Conservation (phyloP, 23 red algal species). For the Gracilaria gracilis region DNA sequence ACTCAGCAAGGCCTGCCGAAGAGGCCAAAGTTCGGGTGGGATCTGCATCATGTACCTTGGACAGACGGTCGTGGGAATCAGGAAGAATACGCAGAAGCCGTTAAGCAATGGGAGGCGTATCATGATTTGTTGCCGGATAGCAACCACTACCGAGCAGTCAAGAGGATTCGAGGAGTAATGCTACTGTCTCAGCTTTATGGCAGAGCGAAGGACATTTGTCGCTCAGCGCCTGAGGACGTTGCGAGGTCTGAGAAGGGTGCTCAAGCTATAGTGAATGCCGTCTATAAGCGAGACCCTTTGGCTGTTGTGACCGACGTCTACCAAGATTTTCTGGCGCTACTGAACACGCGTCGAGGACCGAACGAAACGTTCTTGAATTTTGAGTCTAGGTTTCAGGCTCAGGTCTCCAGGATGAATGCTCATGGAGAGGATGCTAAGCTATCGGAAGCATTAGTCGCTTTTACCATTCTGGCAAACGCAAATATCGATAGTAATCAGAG, state of each 20-base stretch:
- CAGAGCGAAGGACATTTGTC: conserved; percentile 1
- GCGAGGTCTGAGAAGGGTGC: neutral
- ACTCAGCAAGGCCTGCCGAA: no score
- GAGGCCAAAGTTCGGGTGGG: neutral
- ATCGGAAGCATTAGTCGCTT: neutral
- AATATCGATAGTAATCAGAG: neutral
- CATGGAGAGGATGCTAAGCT: neutral
- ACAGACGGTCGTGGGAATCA: neutral
- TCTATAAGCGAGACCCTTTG: conserved; percentile 16
- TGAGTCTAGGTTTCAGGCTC: conserved; percentile 5
- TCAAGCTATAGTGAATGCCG: conserved; percentile 6
- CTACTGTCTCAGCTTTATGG: conserved; percentile 20
- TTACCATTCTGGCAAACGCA: neutral
- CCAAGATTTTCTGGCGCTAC: neutral
- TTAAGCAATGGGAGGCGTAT: neutral
- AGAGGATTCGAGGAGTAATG: neutral
- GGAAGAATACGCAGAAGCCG: neutral
- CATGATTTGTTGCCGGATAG: conserved; percentile 4
- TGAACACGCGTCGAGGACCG: neutral
- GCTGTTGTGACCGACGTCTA: neutral
- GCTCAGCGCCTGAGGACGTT: conserved; percentile 12
- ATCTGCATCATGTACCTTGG: neutral
- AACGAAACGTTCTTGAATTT: conserved; percentile 13
- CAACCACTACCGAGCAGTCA: neutral
- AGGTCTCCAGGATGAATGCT: neutral